Conservation (phyloP, 129 eudicot genomes). For the Pulicaria dysenterica region DNA sequence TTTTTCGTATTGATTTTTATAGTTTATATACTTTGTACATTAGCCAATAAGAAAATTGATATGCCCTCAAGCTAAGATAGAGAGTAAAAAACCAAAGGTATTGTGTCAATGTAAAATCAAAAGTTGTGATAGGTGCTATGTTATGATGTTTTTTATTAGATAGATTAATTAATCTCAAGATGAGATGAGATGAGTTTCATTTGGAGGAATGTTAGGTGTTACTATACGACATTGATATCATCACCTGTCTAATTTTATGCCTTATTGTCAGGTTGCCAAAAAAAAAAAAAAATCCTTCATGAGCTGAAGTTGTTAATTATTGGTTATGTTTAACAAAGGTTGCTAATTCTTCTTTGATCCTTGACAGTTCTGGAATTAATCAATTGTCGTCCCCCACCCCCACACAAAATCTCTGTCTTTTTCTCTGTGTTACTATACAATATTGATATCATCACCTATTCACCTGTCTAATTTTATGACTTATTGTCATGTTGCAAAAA, state of each 20-base stretch:
- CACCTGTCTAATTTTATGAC: no score
- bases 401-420: slow-evolving; percentile 8
- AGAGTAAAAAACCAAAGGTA: neutral
- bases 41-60: neutral
- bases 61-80: neutral
- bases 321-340: neutral
- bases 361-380: neutral
- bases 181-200: slow-evolving; percentile 10
- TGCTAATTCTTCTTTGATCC: slow-evolving; percentile 6
- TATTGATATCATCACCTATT: no score
- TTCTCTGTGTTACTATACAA: no score
- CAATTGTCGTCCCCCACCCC: neutral
- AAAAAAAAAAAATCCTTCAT: neutral
- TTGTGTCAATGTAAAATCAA: neutral
- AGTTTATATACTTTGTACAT: neutral
- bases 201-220: slow-evolving; percentile 13
- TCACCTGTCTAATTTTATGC: neutral
- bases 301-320: neutral
- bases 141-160: no score
- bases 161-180: neutral
- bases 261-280: slow-evolving; percentile 9
- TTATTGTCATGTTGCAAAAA: no score
- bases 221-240: neutral
- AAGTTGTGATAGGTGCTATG: neutral
- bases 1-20: neutral